Evolutionary conservation across 192 early-diverging fungal genomes (phyloP), one percentile per base, ranked within the genome.

Genomic region (Coemansia sp.): DNA sequence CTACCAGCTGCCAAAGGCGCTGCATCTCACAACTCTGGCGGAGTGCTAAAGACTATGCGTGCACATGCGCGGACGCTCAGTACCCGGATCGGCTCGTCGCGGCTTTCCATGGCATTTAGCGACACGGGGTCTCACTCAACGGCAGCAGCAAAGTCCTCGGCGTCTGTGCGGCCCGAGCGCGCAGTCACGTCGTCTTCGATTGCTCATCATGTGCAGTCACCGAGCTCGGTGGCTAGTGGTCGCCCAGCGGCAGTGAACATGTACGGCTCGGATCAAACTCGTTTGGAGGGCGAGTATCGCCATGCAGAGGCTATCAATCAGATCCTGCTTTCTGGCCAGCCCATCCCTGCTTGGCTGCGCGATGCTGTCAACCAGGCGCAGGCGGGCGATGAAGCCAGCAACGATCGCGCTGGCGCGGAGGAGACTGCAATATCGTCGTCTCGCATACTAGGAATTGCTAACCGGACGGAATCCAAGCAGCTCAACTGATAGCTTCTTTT

Each of bases 301-400:
- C 74, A 82, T 46, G 79, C 79, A 0, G 79, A 82, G 53, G 79
- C 79, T 1, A 82, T 82, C 42, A 82, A 82, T 22, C 70, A 76
- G 64, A 82, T 82, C 17, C 59, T 82, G 45, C 67, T 82, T 1
- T 82, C 79, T 2, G 74, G 74, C 7, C 74, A 82, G 46, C 79
- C 79, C 15, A 82, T 82, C 42, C 79, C 79, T 20, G 65, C 71
- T 2, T 82, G 79, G 79, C 42, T 82, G 42, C 66, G 79, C 19
- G 74, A 82, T 17, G 79, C 79, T 9, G 74, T 82, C 8, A 70
- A 64, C 29, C 70, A 82, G 69, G 74, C 70, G 22, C 60, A 72
- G 49, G 25, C 9, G 2, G 57, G 49, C 3, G 47, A 31, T 29
- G 51, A 31, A 31, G n/a, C n/a, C 6, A 54, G 29, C 17, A 24